These are phyloP conservation scores for Sclerospora graminicola DNA, from an alignment of 352 stramenopile genomes.

Conservation along the genomic window DNA sequence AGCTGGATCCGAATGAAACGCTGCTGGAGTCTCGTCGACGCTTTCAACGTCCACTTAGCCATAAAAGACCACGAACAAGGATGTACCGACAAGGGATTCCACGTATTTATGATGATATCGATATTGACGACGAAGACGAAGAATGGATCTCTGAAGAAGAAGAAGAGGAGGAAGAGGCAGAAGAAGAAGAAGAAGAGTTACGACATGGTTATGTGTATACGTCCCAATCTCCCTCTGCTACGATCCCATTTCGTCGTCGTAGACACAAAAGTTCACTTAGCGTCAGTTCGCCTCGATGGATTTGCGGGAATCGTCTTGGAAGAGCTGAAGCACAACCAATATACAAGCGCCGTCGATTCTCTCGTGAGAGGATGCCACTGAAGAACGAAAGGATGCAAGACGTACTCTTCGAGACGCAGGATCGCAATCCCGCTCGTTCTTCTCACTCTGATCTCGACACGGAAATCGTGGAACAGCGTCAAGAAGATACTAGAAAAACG, in stretches of 20 bases:
- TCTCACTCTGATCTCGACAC: not conserved
- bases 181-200: slow-evolving; percentile 25
- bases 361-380: slow-evolving; percentile 3
- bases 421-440: slow-evolving; percentile 3
- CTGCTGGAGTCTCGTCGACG: slow-evolving; percentile 9
- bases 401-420: not conserved
- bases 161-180: slow-evolving; percentile 22
- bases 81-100: slow-evolving; percentile 23
- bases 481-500: slow-evolving; percentile 6
- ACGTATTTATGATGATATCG: slow-evolving; percentile 28
- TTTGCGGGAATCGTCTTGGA: slow-evolving; percentile 9
- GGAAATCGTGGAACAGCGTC: slow-evolving; percentile 5
- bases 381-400: slow-evolving; percentile 5
- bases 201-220: slow-evolving; percentile 13
- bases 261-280: slow-evolving; percentile 18
- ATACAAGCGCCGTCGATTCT: slow-evolving; percentile 20
- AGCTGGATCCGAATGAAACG: slow-evolving; percentile 5
- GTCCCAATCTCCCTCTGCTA: slow-evolving; percentile 6
- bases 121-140: slow-evolving; percentile 22
- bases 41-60: slow-evolving; percentile 17
- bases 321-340: slow-evolving; percentile 5
- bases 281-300: slow-evolving; percentile 12
- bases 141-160: slow-evolving; percentile 29
- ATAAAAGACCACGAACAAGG: slow-evolving; percentile 10
- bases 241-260: slow-evolving; percentile 13